Conservation (phyloP, 2,329 filamentous ascomycete genomes). For the Monosporascus sp. region DNA sequence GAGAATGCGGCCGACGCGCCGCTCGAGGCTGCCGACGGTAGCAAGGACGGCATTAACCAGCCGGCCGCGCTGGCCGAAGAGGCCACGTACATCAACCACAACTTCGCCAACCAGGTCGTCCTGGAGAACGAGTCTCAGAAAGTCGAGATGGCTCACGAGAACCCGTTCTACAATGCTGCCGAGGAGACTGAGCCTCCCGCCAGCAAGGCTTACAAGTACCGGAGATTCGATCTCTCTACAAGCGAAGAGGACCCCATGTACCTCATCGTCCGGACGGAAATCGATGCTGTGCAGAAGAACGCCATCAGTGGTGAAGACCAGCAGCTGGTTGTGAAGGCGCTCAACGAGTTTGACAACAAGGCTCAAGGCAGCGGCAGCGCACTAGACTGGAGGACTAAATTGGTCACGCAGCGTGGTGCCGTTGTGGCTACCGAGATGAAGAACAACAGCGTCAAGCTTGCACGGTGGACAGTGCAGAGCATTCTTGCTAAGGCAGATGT, state of each 20-base stretch:
- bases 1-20: slow-evolving; percentile 96
- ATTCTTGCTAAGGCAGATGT: slow-evolving; percentile 96
- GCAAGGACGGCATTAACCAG: slow-evolving; percentile 92
- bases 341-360: slow-evolving; percentile 99
- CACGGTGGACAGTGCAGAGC: slow-evolving; percentile 93
- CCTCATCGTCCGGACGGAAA: slow-evolving; percentile 87
- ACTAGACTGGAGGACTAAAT: slow-evolving; percentile 94
- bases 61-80: slow-evolving; percentile 90
- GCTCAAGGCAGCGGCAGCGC: slow-evolving; percentile 92
- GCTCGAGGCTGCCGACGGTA: slow-evolving; percentile 83
- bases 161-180: slow-evolving; percentile 94
- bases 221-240: slow-evolving; percentile 89
- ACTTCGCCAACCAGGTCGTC: slow-evolving; percentile 96
- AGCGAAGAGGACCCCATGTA: slow-evolving; percentile 93
- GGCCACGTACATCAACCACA: slow-evolving; percentile 99
- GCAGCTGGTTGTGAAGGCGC: slow-evolving; percentile 84
- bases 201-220: slow-evolving; percentile 97
- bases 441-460: slow-evolving; percentile 99
- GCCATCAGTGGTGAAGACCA: slow-evolving; percentile 88
- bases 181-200: slow-evolving; percentile 92
- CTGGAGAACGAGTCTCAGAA: slow-evolving; percentile 73
- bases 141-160: slow-evolving; percentile 78
- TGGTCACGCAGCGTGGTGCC: slow-evolving; percentile 89
- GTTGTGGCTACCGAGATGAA: slow-evolving; percentile 99
- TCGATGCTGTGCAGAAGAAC: slow-evolving; percentile 95